Percentiles rank a stretch among this genome's conserved stretches.
phyloP scores from a whole-genome alignment of 306 rosid species.

The Luffa aegyptiaca region DNA sequence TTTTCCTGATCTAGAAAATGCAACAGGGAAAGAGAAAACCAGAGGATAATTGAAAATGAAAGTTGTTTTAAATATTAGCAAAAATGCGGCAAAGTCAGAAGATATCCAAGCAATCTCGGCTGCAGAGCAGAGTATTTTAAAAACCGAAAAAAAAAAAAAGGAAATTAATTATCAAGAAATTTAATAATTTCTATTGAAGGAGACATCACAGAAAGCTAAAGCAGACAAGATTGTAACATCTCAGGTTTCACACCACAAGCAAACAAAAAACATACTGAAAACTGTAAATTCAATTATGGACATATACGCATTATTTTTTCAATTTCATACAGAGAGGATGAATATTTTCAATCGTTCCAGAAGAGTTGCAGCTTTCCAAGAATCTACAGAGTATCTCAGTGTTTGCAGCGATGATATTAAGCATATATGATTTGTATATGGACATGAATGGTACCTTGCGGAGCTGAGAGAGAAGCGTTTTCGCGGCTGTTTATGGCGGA shows the following conservation, averaged over 20 bases:
- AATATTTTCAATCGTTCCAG: not conserved
- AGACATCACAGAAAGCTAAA: constrained; percentile 16
- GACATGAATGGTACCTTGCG: constrained; percentile 43
- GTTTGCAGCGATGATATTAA: not conserved
- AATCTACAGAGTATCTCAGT: not conserved
- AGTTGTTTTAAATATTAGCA: not conserved
- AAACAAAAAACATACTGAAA: constrained; percentile 19
- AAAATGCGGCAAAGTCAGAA: constrained; percentile 20
- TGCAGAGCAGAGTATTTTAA: not conserved
- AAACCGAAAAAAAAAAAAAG: not conserved
- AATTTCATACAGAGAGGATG: not conserved
- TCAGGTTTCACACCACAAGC: constrained; percentile 15
- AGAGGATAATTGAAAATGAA: not conserved
- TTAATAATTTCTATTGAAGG: constrained; percentile 11
- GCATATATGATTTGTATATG: not conserved
- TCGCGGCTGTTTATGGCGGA: constrained; percentile 55
- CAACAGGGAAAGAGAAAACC: not conserved
- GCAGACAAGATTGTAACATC: constrained; percentile 30
- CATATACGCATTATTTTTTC: not conserved
- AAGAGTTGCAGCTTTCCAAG: not conserved
- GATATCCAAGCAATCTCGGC: constrained; percentile 15
- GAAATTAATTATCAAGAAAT: not conserved
- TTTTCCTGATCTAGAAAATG: constrained; percentile 14
- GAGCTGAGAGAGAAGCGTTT: constrained; percentile 70
- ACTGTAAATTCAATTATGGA: not conserved